Conservation (phyloP, 2,329 filamentous ascomycete genomes). For the Lachnellula arida region DNA sequence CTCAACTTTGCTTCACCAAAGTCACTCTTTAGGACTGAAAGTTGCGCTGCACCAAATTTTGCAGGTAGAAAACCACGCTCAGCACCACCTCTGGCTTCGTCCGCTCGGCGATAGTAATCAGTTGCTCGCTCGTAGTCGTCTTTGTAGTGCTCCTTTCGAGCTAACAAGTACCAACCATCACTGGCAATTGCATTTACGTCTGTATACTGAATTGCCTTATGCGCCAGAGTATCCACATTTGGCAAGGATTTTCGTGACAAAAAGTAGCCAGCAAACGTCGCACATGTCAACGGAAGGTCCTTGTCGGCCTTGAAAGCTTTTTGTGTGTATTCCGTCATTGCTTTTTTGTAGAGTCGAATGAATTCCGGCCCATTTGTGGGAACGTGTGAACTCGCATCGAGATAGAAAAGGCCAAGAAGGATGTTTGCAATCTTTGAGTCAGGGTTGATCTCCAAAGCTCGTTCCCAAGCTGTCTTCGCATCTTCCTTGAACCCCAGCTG, state of each 20-base stretch:
- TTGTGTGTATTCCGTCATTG: constrained; percentile 91
- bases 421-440: constrained; percentile 88
- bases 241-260: constrained; percentile 73
- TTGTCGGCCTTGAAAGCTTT: constrained; percentile 93
- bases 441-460: constrained; percentile 73
- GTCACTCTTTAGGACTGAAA: constrained; percentile 79
- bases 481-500: constrained; percentile 92
- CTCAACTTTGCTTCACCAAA: constrained; percentile 88
- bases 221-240: constrained; percentile 80
- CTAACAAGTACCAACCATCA: constrained; percentile 95
- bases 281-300: constrained; percentile 81
- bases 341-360: constrained; percentile 78
- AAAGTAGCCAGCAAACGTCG: constrained; percentile 88
- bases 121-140: constrained; percentile 70
- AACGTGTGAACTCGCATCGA: constrained; percentile 79
- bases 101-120: constrained; percentile 84
- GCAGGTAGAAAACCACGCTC: constrained; percentile 89
- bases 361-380: constrained; percentile 83
- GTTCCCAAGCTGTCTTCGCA: constrained; percentile 85
- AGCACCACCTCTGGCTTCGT: constrained; percentile 86
- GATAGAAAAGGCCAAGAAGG: constrained; percentile 82
- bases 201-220: constrained; percentile 91
- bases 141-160: constrained; percentile 82
- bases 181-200: constrained; percentile 96
- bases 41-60: constrained; percentile 89